These are phyloP conservation scores for Fusarium transvaalense DNA, from an alignment of 2,329 filamentous ascomycete species.

Conservation along the genomic window DNA sequence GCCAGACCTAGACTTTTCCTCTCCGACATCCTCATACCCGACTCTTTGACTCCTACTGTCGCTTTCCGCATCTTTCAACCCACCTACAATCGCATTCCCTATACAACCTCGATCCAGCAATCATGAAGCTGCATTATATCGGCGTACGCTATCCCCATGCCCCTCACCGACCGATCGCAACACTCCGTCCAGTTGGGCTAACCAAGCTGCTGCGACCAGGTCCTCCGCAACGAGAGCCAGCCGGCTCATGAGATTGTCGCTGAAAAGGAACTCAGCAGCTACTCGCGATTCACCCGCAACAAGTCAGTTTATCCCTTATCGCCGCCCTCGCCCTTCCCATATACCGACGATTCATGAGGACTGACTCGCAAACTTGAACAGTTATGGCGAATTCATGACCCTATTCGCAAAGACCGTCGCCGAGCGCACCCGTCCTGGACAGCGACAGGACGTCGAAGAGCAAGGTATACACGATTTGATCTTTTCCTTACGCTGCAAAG, in stretches of 20 bases:
- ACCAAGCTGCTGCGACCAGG: slow-evolving; percentile 61
- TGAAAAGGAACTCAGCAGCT: slow-evolving; percentile 82
- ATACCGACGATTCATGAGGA: slow-evolving; percentile 4
- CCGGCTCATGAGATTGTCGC: slow-evolving; percentile 81
- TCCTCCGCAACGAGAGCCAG: slow-evolving; percentile 83
- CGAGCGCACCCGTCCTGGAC: slow-evolving; percentile 83
- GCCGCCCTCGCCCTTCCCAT: not conserved
- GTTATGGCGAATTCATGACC: slow-evolving; percentile 77
- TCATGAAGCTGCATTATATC: slow-evolving; percentile 90
- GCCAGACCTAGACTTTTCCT: slow-evolving; percentile 18
- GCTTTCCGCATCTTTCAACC: not conserved
- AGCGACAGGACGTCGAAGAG: slow-evolving; percentile 87
- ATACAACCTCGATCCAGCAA: slow-evolving; percentile 49
- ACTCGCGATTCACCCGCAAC: slow-evolving; percentile 82
- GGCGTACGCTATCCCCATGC: slow-evolving; percentile 70
- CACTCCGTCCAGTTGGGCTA: slow-evolving; percentile 38
- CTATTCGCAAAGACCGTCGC: slow-evolving; percentile 90
- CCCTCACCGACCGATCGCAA: slow-evolving; percentile 46
- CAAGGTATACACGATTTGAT: slow-evolving; percentile 64
- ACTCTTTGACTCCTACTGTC: not conserved
- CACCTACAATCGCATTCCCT: slow-evolving; percentile 2
- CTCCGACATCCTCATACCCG: slow-evolving; percentile 25
- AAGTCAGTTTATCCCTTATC: slow-evolving; percentile 63
- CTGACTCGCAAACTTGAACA: slow-evolving; percentile 40
- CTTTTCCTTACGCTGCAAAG: not conserved